Base-by-base conservation (phyloP, 805 yeast species). In the Zygosaccharomyces lentus region DNA sequence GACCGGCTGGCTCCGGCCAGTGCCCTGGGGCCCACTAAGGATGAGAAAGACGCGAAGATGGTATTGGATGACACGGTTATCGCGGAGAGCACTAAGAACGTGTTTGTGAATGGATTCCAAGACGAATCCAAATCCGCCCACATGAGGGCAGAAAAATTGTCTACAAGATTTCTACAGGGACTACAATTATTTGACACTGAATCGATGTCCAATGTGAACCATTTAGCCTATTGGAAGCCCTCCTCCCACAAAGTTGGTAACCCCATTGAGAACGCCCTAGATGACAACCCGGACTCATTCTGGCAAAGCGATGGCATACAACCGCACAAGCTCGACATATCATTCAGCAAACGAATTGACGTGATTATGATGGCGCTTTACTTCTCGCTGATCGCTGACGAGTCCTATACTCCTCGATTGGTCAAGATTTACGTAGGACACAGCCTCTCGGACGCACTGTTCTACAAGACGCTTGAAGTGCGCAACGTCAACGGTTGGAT, bases 271-370 rank as follows among this genome's bases (percentile, higher is more conserved):
- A 82, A 82, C 55, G 70, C 91, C 6, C 69, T 93, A 25, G 87
- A 86, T 42, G 89, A 84, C 55, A 73, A 81, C 3, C 85, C 91
- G 0, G 72, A 75, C 24, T 68, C 81, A 1, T 91, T 73, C 62
- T 93, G 99, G 99, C 99, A 93, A 65, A 84, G 95, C 37, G 99
- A 93, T 61, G 99, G 97, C 0, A 73, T 76, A 9, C 87, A 84
- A 55, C 99, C 98, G 0, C 99, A 93, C 66, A 72, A 69, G 23
- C 70, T 93, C 5, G 85, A 85, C 38, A 76, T 88, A 1, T 89
- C 81, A 57, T 93, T 93, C 64, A 74, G 89, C 25, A 89, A 85
- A 57, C 74, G 79, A 41, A 95, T 89, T 3, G 72, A 80, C 16
- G 67, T 93, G 2, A 79, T 82, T 41, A 65, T 86, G 43, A 66